Evolutionary conservation across 176 grass and related monocot species (phyloP).

Genomic region (Microstegium vimineum): DNA sequence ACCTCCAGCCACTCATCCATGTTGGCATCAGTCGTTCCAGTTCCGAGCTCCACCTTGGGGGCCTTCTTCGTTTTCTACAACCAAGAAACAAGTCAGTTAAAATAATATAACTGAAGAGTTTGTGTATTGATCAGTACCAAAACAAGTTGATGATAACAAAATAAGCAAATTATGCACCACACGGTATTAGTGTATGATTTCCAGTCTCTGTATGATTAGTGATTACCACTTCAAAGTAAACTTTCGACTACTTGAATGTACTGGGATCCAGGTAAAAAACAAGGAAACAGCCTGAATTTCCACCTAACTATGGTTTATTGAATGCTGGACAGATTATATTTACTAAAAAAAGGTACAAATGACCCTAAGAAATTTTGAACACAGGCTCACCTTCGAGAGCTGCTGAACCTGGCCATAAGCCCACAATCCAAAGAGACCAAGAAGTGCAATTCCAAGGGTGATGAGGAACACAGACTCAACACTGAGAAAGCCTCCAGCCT

Average conservation of each 20-base stretch:
- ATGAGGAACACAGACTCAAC: conserved; percentile 98
- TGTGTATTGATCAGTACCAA: background rate
- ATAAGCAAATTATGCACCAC: background rate
- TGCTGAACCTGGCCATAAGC: conserved; percentile 89
- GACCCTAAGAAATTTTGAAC: background rate
- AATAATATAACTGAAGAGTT: background rate
- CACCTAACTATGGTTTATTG: background rate
- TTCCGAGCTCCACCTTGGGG: conserved; percentile 89
- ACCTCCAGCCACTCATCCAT: conserved; percentile 99
- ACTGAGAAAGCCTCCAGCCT: conserved; percentile 76
- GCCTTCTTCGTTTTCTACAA: conserved; percentile 84
- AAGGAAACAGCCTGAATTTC: background rate
- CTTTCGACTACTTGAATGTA: background rate
- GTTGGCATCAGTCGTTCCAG: conserved; percentile 62
- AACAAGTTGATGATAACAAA: background rate
- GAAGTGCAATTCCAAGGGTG: conserved; percentile 72
- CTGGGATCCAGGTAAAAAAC: background rate
- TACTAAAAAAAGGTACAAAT: background rate
- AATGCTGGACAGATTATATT: background rate
- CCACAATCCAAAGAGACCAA: conserved; percentile 80
- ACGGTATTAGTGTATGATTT: background rate
- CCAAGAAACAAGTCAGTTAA: background rate
- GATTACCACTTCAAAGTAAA: background rate
- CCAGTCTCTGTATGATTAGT: background rate
- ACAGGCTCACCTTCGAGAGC: conserved; percentile 70